Evolutionary conservation across 371 early-diverging fungal genomes (phyloP).

Genomic region (Mucor sp.): DNA sequence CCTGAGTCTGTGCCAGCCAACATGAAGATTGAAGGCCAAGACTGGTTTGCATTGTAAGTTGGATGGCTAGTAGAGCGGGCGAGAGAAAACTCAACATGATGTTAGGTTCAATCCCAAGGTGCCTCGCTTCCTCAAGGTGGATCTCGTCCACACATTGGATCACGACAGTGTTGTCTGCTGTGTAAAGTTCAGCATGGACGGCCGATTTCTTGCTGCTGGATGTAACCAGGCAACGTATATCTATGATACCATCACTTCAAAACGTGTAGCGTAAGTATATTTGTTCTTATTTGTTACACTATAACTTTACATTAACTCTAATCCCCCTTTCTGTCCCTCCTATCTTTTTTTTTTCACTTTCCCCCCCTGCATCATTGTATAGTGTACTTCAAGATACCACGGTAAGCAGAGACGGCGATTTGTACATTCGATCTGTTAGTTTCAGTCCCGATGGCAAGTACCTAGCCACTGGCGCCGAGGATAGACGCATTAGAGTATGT

Average conservation of each 20-base stretch:
- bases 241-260: constrained; percentile 78
- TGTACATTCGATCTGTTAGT: constrained; percentile 94
- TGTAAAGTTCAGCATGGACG: constrained; percentile 90
- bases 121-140: constrained; percentile 70
- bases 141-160: constrained; percentile 82
- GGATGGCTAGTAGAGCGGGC: too few species aligned
- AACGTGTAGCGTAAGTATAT: constrained; percentile 62
- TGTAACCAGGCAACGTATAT: constrained; percentile 90
- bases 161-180: constrained; percentile 93
- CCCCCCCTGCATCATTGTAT: neutral
- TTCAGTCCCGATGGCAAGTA: constrained; percentile 92
- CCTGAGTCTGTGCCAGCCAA: constrained; percentile 74
- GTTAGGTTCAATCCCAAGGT: constrained; percentile 71
- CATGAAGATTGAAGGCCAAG: constrained; percentile 77
- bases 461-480: constrained; percentile 95
- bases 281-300: neutral
- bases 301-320: neutral
- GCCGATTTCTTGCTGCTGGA: constrained; percentile 89
- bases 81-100: too few species aligned
- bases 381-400: constrained; percentile 78
- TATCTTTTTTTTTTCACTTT: neutral
- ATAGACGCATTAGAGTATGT: constrained; percentile 82
- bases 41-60: constrained; percentile 83
- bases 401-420: constrained; percentile 62
- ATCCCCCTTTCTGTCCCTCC: neutral